Conservation (phyloP, 345 rosid genomes). For the Aquilaria sinensis region DNA sequence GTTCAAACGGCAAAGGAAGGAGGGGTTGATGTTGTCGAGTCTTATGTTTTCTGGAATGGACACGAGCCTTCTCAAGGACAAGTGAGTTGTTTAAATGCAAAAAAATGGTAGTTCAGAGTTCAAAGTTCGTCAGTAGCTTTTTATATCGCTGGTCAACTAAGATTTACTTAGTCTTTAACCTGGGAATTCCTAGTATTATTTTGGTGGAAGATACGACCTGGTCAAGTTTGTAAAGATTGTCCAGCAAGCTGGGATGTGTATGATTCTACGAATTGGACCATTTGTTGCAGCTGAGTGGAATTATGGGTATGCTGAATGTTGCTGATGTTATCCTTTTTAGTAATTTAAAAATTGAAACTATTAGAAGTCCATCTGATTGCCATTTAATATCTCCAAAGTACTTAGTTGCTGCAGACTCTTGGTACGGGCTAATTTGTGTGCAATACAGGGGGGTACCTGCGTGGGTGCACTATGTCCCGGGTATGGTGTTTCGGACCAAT, state of each 20-base stretch:
- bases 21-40: slow-evolving; percentile 70
- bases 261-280: slow-evolving; percentile 96
- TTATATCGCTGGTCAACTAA: background rate
- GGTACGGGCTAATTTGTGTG: slow-evolving; percentile 1
- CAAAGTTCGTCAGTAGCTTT: background rate
- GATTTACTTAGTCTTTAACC: background rate
- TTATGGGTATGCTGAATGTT: slow-evolving; percentile 49
- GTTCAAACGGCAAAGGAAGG: slow-evolving; percentile 88
- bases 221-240: slow-evolving; percentile 85
- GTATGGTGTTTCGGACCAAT: slow-evolving; percentile 79
- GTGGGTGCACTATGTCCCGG: slow-evolving; percentile 90
- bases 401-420: background rate
- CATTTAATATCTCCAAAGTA: background rate
- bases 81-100: slow-evolving; percentile 27
- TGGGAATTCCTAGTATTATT: slow-evolving; percentile 50
- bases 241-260: slow-evolving; percentile 83
- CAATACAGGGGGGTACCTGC: slow-evolving; percentile 73
- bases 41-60: slow-evolving; percentile 96
- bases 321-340: background rate
- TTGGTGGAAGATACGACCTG: slow-evolving; percentile 75
- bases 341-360: background rate
- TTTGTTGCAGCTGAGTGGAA: slow-evolving; percentile 94
- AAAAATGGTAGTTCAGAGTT: background rate
- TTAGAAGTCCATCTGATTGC: background rate
- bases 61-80: slow-evolving; percentile 75